phyloP scores from a whole-genome alignment of 306 rosid genomes.

The Citrullus mucosospermus region DNA sequence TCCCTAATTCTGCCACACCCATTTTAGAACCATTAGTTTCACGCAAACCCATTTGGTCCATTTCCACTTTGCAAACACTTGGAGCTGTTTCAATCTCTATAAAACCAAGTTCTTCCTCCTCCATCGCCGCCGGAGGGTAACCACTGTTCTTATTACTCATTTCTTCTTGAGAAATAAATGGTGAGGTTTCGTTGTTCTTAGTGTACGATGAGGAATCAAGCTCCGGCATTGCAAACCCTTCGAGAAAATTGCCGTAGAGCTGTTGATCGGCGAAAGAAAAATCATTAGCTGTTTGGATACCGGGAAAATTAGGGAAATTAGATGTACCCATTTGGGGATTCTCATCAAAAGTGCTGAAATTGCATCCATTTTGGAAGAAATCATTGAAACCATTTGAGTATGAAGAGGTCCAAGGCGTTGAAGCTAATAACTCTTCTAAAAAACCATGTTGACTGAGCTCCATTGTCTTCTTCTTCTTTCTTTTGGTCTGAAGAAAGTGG shows the following conservation, averaged over 20 bases:
- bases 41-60: conserved; percentile 23
- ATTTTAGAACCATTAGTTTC: neutral
- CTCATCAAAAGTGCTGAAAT: conserved; percentile 47
- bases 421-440: conserved; percentile 54
- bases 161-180: conserved; percentile 37
- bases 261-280: conserved; percentile 26
- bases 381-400: conserved; percentile 47
- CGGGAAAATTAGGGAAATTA: conserved; percentile 35
- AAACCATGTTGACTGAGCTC: conserved; percentile 79
- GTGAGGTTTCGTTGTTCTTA: conserved; percentile 25
- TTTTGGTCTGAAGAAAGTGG: conserved; percentile 1
- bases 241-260: conserved; percentile 17
- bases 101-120: conserved; percentile 55
- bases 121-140: conserved; percentile 37
- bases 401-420: neutral
- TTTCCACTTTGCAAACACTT: conserved; percentile 42
- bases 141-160: neutral
- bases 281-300: conserved; percentile 26
- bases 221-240: conserved; percentile 42
- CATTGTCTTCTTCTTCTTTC: conserved; percentile 24
- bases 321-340: conserved; percentile 33
- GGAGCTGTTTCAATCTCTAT: conserved; percentile 20
- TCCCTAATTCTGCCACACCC: neutral
- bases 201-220: conserved; percentile 34
- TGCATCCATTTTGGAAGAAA: conserved; percentile 49